These are phyloP conservation scores for Vigna nakashimae DNA, from an alignment of 306 rosid species.

Conservation along the genomic window DNA sequence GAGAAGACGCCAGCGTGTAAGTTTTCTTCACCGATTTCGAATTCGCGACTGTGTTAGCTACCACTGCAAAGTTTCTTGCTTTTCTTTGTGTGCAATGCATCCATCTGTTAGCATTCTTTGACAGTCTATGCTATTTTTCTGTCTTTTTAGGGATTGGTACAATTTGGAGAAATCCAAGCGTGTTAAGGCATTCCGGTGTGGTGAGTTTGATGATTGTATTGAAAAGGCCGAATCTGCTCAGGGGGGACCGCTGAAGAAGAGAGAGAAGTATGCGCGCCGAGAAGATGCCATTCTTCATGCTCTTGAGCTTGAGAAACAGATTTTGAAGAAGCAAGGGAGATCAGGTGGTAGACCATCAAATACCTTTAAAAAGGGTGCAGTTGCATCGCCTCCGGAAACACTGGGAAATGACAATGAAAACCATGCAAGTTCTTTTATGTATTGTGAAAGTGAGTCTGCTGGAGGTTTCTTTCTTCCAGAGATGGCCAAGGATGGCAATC, in stretches of 20 bases:
- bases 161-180: slow-evolving; percentile 98
- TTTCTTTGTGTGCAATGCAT: neutral
- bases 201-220: slow-evolving; percentile 95
- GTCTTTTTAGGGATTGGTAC: slow-evolving; percentile 80
- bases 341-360: slow-evolving; percentile 50
- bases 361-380: slow-evolving; percentile 48
- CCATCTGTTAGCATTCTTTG: neutral
- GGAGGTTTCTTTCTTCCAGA: slow-evolving; percentile 47
- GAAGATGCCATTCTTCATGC: slow-evolving; percentile 99
- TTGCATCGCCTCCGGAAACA: slow-evolving; percentile 46
- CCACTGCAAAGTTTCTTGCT: neutral
- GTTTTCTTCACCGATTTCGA: slow-evolving; percentile 9
- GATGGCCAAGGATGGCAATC: slow-evolving; percentile 51
- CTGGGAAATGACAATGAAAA: slow-evolving; percentile 52
- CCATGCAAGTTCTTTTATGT: slow-evolving; percentile 25
- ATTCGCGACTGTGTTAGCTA: neutral
- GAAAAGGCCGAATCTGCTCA: slow-evolving; percentile 83
- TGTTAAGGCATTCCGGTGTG: slow-evolving; percentile 89
- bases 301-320: slow-evolving; percentile 83
- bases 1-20: slow-evolving; percentile 60
- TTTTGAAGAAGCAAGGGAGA: slow-evolving; percentile 62
- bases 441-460: slow-evolving; percentile 35
- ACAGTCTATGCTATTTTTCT: neutral
- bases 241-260: slow-evolving; percentile 83
- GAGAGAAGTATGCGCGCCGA: slow-evolving; percentile 94